Evolutionary conservation across 352 stramenopile genomes (phyloP), one percentile per base, ranked within the genome.

Genomic region (Pythium folliculosum): DNA sequence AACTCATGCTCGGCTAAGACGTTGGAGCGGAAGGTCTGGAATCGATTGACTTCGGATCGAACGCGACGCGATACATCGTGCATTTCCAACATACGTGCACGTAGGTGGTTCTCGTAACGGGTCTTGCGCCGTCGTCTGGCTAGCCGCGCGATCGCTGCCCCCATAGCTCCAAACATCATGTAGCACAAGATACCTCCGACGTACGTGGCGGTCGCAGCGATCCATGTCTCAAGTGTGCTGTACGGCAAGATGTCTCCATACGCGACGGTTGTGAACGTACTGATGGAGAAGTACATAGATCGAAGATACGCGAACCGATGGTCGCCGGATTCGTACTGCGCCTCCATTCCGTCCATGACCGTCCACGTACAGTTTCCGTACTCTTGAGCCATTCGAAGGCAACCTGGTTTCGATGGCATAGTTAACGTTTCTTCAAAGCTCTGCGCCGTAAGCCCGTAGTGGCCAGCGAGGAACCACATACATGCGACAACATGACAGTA

Each of bases 171-270:
- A 48, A 74, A 65, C 56, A 77, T 70, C 8, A 38, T 44, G 44
- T 75, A 77, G 58, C 70, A 77, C 27, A 77, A 32, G 22, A 71
- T 59, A 6, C 66, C 70, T 13, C 70, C 70, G n/a, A 77, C 35
- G 19, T 56, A 77, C 2, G 68, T 77, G 7, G 63, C 59, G 19
- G 65, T 17, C 0, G 47, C 55, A 1, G 65, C 65, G 13, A 73
- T 49, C 67, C 67, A 75, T 0, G 66, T 77, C 48, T 77, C 70
- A 0, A 37, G 32, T 0, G 38, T 66, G 47, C 22, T 74, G 40
- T 72, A 77, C 25, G 70, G 66, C 5, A 77, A 23, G 30, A 77
- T 77, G 30, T 77, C 70, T 19, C 70, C 70, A n/a, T 77, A 77
- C 57, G 70, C 70, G 19, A 77, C 70, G 0, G 70, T 77, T 9